Conservation (phyloP, 306 rosid species). For the Cicer cuneatum region DNA sequence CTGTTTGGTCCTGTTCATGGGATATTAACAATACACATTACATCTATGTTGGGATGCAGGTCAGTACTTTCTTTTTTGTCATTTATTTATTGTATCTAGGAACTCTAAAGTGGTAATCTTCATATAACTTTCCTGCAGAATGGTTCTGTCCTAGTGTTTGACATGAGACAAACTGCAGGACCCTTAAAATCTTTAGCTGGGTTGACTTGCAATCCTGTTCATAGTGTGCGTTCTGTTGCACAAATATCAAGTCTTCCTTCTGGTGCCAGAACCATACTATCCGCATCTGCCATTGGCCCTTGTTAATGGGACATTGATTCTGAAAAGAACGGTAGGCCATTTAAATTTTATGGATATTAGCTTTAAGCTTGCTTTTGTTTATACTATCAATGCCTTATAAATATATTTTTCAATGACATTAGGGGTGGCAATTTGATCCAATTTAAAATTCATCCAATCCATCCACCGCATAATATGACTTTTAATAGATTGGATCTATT, state of each 20-base stretch:
- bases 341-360: constrained; percentile 31
- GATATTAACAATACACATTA: constrained; percentile 64
- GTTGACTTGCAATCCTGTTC: constrained; percentile 75
- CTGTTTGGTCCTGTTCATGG: constrained; percentile 98
- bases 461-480: too few species aligned
- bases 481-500: too few species aligned
- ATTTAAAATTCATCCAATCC: too few species aligned
- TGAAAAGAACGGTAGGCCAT: constrained; percentile 74
- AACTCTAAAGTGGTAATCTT: constrained; percentile 39
- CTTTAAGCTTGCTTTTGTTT: constrained; percentile 13
- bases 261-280: constrained; percentile 58
- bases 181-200: constrained; percentile 69
- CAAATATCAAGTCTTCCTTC: constrained; percentile 55
- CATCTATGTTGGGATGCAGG: constrained; percentile 91
- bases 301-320: constrained; percentile 77
- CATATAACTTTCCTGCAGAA: constrained; percentile 58
- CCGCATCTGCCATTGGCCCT: constrained; percentile 87
- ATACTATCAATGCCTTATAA: constrained; percentile 11
- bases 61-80: constrained; percentile 44
- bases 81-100: constrained; percentile 19
- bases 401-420: background rate
- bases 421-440: too few species aligned
- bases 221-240: constrained; percentile 69
- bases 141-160: constrained; percentile 81
- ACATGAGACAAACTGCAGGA: constrained; percentile 79